phyloP scores from a whole-genome alignment of 73 alveolate species.

The Paramecium pentaurelia region DNA sequence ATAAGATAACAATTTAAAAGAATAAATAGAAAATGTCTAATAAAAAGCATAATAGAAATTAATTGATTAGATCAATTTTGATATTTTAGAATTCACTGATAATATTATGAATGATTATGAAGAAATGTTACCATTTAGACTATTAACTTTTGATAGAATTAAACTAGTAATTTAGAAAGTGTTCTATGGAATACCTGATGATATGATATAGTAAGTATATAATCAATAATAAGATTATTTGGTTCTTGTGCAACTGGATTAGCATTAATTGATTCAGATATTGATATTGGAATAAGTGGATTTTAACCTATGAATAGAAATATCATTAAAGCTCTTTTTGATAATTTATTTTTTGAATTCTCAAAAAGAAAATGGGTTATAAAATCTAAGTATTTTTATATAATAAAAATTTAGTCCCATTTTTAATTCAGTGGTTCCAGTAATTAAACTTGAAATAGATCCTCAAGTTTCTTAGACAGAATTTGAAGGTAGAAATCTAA shows the following conservation, averaged over 20 bases:
- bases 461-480: not conserved
- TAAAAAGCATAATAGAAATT: not conserved
- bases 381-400: not conserved
- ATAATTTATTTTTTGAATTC: slow-evolving; percentile 10
- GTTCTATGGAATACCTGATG: not conserved
- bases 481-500: not conserved
- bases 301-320: slow-evolving; percentile 6
- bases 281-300: slow-evolving; percentile 53
- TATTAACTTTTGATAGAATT: slow-evolving; percentile 8
- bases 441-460: slow-evolving; percentile 30
- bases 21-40: not conserved
- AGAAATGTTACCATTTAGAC: not conserved
- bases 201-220: not conserved
- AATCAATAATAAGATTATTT: not conserved
- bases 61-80: not conserved
- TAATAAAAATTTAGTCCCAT: not conserved
- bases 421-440: not conserved
- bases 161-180: not conserved
- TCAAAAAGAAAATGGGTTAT: not conserved
- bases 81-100: not conserved
- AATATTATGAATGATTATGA: slow-evolving; percentile 6
- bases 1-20: not conserved
- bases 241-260: slow-evolving; percentile 63
- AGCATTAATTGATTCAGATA: slow-evolving; percentile 47
- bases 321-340: not conserved